Evolutionary conservation across 768 basidiomycete genomes (phyloP), one percentile per base, ranked within the genome.

Genomic region (Dendrothele bispora): DNA sequence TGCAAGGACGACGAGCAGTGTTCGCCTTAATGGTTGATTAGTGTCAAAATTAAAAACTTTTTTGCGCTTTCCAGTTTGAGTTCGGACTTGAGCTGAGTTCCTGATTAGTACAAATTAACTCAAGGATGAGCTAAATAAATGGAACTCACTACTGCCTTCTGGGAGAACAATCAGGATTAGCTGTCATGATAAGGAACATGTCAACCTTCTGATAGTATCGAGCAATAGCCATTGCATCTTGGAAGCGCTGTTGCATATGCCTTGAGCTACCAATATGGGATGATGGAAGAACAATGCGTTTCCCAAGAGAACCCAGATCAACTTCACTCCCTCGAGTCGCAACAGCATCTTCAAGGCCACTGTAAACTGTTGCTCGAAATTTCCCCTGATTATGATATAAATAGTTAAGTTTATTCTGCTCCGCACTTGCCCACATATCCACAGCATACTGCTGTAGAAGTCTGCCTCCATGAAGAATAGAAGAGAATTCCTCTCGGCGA

Each of bases 181-280:
- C 61, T 27, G 73, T 76, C 62, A 77, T 68, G 1, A 73, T 78
- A 0, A 79, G 43, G 24, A 80, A 77, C 3, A 78, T 50, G 43
- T 75, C 71, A 7, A 62, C 58, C 4, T 65, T 66, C n/a, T 44
- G 51, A 46, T 54, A 71, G 34, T 59, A 53, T 0, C 61, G 47
- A 29, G 54, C 61, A 4, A 79, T 63, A 0, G 76, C 72, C 51
- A 81, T 61, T 0, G 74, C 56, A 49, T 80, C 77, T 24, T 79
- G 74, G 28, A 66, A 72, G 0, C 59, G 54, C 41, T 75, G 69
- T 0, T 62, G 54, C 75, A 80, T 78, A 27, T 75, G 51, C 0
- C 65, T 49, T n/a, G 74, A 55, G 4, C 77, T 61, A 7, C 71
- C 72, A n/a, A 54, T 61, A 52, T 72, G 68, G 0, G 70, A 68